Evolutionary conservation across 495 filamentous ascomycete genomes (phyloP).

Genomic region (Umbilicaria muhlenbergii): DNA sequence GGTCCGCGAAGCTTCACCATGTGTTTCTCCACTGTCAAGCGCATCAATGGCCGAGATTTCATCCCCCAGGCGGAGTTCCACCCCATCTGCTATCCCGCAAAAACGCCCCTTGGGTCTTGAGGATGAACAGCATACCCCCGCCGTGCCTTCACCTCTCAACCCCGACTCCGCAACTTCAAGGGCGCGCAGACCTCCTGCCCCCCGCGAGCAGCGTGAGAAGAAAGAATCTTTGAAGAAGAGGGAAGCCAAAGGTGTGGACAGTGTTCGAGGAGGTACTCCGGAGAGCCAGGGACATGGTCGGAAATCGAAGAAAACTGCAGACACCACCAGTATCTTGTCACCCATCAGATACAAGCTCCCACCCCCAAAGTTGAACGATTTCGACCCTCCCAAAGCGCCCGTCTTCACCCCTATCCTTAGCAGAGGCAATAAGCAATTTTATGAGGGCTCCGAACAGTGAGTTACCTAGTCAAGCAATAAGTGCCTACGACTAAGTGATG

Average conservation of each 20-base stretch:
- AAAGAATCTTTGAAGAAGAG: slow-evolving; percentile 66
- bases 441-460: slow-evolving; percentile 50
- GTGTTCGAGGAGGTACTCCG: slow-evolving; percentile 34
- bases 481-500: slow-evolving; percentile 30
- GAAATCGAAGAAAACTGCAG: slow-evolving; percentile 27
- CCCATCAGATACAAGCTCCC: slow-evolving; percentile 43
- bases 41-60: too few relatives aligned
- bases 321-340: slow-evolving; percentile 14
- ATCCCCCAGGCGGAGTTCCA: not conserved
- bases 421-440: slow-evolving; percentile 37
- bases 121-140: slow-evolving; percentile 24
- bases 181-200: slow-evolving; percentile 28
- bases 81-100: slow-evolving; percentile 35
- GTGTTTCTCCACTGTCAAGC: too few relatives aligned
- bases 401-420: slow-evolving; percentile 29
- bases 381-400: slow-evolving; percentile 38
- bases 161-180: slow-evolving; percentile 30
- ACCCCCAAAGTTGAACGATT: slow-evolving; percentile 39
- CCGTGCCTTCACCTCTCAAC: slow-evolving; percentile 47
- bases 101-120: slow-evolving; percentile 26
- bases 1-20: too few relatives aligned
- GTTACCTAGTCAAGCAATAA: slow-evolving; percentile 18
- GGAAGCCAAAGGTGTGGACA: slow-evolving; percentile 47
- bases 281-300: slow-evolving; percentile 28
- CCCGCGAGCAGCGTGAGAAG: slow-evolving; percentile 30